Base-by-base conservation (phyloP, 129 eudicot species). In the Tagetes erecta region DNA sequence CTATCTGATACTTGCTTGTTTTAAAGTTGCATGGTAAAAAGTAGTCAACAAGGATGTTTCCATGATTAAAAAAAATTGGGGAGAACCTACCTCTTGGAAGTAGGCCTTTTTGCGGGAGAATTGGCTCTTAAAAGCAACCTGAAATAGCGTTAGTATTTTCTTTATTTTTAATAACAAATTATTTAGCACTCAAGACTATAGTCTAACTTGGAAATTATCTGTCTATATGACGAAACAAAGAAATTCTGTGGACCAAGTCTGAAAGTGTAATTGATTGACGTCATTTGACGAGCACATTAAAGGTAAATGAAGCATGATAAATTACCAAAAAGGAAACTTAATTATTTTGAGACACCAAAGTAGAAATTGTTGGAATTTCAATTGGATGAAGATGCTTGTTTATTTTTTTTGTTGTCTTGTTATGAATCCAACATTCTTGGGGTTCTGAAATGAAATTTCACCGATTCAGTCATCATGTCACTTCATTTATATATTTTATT, bases 391-490 rank as follows among this genome's bases (percentile, higher is more conserved):
- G 57, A 51, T 51, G 57, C 57, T 51, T 3, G 57, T 51, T 51
- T 42, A 42, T 9, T 42, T 46, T 46, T 50, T n/a, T 53, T 71
- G 53, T 40, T 58, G 57, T 57, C 55, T 72, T 57, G 41, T 72
- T 56, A 11, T n/a, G 0, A 6, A 20, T 14, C 75, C 53, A 71
- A 55, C 40, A 12, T 14, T n/a, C 37, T 71, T 71, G 50, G 36
- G 20, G 11, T 56, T 56, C 67, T 41, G 5, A 41, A 53, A 27
- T n/a, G 63, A 56, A 30, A 30, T 30, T 9, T 44, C 46, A 51
- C 8, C 33, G 41, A 71, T 5, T 65, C 36, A 77, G 78, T 62
- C 51, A 63, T 46, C 57, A 68, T 33, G 57, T 31, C 40, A 62
- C 55, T 67, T 64, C 30, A 44, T 67, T 33, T 30, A 52, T 6